These are phyloP conservation scores for Colletotrichum tanaceti DNA, from an alignment of 2,329 filamentous ascomycete species.

Conservation along the genomic window DNA sequence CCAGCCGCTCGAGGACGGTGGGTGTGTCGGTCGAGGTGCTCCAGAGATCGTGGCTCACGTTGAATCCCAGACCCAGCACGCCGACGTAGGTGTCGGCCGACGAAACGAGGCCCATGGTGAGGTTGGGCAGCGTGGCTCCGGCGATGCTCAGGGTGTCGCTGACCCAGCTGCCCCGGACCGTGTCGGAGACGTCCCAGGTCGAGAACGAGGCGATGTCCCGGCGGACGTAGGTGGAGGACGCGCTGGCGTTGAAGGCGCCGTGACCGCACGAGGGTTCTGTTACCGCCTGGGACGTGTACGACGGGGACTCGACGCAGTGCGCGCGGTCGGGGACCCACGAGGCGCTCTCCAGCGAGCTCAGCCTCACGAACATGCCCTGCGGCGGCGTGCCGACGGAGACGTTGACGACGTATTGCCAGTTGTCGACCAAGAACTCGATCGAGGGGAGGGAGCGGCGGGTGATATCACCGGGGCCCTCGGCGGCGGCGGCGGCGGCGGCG, in stretches of 20 bases:
- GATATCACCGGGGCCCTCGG: background rate
- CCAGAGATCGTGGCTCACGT: constrained; percentile 57
- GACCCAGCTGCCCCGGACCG: constrained; percentile 41
- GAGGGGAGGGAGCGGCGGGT: background rate
- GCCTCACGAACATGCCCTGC: constrained; percentile 24
- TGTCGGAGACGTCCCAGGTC: constrained; percentile 70
- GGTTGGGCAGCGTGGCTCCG: constrained; percentile 56
- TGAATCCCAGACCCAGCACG: constrained; percentile 71
- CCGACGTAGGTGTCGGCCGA: constrained; percentile 62
- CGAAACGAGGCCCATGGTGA: constrained; percentile 67
- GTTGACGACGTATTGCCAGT: constrained; percentile 27
- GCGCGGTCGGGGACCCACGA: constrained; percentile 17
- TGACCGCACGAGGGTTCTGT: constrained; percentile 16
- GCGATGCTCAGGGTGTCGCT: constrained; percentile 66
- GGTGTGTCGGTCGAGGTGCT: constrained; percentile 44
- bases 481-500: no score
- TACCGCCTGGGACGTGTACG: background rate
- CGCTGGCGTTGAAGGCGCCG: constrained; percentile 49
- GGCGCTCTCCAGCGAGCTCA: constrained; percentile 5
- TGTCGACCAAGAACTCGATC: background rate
- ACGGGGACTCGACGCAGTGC: background rate
- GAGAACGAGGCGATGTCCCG: constrained; percentile 59
- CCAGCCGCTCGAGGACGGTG: constrained; percentile 74
- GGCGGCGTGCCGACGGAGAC: constrained; percentile 34
- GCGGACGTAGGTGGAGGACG: constrained; percentile 61